Evolutionary conservation across 202 grass and related monocot genomes (phyloP), one percentile per base, ranked within the genome.

Genomic region (Elaeis oleifera): DNA sequence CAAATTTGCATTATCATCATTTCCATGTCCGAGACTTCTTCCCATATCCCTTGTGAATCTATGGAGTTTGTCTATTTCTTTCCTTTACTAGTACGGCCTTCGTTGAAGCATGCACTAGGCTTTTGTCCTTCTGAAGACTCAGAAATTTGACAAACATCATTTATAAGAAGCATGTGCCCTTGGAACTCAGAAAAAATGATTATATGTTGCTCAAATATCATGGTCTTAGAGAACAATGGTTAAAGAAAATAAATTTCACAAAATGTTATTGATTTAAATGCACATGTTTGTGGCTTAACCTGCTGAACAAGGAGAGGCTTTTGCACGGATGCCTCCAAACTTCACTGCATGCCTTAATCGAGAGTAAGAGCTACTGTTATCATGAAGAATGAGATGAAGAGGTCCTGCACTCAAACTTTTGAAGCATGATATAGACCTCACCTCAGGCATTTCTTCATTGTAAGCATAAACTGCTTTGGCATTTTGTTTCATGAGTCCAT

Each of bases 391-490:
- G 65, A 89, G 73, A 63, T 65, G 61, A 49, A 72, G 36, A 62
- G 76, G 74, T 70, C 52, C 49, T 60, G 70, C 74, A 24, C 19
- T 16, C 59, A 63, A 68, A 65, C 58, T 72, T 74, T 71, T 65
- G 16, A 89, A 89, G 67, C 74, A 84, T 3, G 86, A 95, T 74
- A 95, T 63, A 67, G 68, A 72, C 19, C 71, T 74, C 25, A 88
- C 79, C 67, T 84, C 90, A 77, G 75, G 52, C 80, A 80, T 62
- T 80, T 84, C 78, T 27, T 62, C 22, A 68, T 36, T 51, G 70
- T 49, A 81, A 65, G 49, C 63, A 63, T 51, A 58, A 68, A 27
- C 55, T 80, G 60, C 63, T 67, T 80, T 31, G 15, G 53, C 36
- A 28, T 5, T 68, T 61, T 76, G 23, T 44, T 13, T 44, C 36